A percentile compares a stretch with the other conserved stretches of the same genome.
These are phyloP conservation scores for Pyrenophora tritici-repentis DNA, from an alignment of 2,329 filamentous ascomycete species.

Conservation along the genomic window DNA sequence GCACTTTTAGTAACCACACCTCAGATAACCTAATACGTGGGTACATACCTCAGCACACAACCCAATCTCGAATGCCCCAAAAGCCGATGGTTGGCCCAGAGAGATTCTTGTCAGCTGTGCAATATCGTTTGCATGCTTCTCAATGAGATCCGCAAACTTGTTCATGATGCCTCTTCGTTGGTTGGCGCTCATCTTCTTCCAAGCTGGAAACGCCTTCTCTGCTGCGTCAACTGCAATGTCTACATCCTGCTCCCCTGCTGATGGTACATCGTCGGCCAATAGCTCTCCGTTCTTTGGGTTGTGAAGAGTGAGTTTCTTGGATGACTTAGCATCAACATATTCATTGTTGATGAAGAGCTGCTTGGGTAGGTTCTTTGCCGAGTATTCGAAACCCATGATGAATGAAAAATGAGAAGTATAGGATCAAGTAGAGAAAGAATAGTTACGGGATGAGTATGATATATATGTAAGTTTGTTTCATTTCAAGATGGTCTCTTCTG, in stretches of 20 bases:
- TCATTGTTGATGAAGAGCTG: constrained; percentile 49
- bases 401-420: not conserved
- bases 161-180: constrained; percentile 37
- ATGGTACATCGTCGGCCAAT: constrained; percentile 55
- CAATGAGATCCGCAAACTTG: constrained; percentile 42
- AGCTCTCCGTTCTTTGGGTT: constrained; percentile 58
- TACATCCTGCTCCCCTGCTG: constrained; percentile 52
- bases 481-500: not conserved
- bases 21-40: constrained; percentile 16
- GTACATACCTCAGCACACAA: constrained; percentile 41
- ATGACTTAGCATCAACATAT: constrained; percentile 45
- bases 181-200: constrained; percentile 41
- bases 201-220: constrained; percentile 54
- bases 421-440: not conserved
- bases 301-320: constrained; percentile 55
- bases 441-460: constrained; percentile 18
- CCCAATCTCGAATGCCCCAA: constrained; percentile 53
- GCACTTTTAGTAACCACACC: constrained; percentile 12
- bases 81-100: constrained; percentile 53
- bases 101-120: constrained; percentile 51
- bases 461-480: not conserved
- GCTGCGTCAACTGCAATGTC: constrained; percentile 57
- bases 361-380: constrained; percentile 45
- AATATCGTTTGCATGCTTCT: constrained; percentile 29
- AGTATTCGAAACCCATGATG: constrained; percentile 42